Conservation (phyloP, 148 eudicot genomes). For the Beta vulgaris region DNA sequence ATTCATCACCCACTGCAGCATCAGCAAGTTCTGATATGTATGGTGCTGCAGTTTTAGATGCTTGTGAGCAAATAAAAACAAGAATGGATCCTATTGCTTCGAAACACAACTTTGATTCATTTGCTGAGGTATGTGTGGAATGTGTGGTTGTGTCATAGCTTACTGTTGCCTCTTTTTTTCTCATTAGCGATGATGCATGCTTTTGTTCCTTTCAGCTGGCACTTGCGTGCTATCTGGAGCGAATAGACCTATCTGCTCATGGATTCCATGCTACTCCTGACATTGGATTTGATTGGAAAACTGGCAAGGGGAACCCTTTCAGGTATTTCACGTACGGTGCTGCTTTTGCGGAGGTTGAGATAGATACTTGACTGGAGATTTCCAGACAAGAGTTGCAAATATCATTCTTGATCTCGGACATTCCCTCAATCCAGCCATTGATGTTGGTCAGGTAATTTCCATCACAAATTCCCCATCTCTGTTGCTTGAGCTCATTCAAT, state of each 20-base stretch:
- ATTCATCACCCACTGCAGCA: slow-evolving; percentile 97
- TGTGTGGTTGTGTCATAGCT: neutral
- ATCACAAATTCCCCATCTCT: neutral
- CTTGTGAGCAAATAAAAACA: slow-evolving; percentile 88
- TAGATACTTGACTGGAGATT: slow-evolving; percentile 94
- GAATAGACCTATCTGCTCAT: slow-evolving; percentile 95
- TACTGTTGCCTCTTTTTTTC: neutral
- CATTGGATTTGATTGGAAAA: slow-evolving; percentile 88
- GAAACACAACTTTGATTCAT: slow-evolving; percentile 49
- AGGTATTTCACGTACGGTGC: slow-evolving; percentile 93
- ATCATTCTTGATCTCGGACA: slow-evolving; percentile 80
- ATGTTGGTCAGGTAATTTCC: slow-evolving; percentile 61
- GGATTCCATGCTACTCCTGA: slow-evolving; percentile 87
- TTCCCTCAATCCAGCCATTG: slow-evolving; percentile 93
- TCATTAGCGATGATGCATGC: neutral
- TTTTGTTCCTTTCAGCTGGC: slow-evolving; percentile 55
- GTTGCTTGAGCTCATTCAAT: neutral
- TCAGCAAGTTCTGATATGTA: slow-evolving; percentile 97
- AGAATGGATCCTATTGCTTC: slow-evolving; percentile 85
- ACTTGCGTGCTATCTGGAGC: slow-evolving; percentile 68
- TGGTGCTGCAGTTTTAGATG: slow-evolving; percentile 97
- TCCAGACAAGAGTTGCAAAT: slow-evolving; percentile 84
- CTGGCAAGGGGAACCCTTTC: slow-evolving; percentile 73
- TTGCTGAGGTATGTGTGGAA: slow-evolving; percentile 57
- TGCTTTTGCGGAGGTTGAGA: slow-evolving; percentile 92